Evolutionary conservation across 2,329 filamentous ascomycete genomes (phyloP).

Genomic region (Fonsecaea pedrosoi): DNA sequence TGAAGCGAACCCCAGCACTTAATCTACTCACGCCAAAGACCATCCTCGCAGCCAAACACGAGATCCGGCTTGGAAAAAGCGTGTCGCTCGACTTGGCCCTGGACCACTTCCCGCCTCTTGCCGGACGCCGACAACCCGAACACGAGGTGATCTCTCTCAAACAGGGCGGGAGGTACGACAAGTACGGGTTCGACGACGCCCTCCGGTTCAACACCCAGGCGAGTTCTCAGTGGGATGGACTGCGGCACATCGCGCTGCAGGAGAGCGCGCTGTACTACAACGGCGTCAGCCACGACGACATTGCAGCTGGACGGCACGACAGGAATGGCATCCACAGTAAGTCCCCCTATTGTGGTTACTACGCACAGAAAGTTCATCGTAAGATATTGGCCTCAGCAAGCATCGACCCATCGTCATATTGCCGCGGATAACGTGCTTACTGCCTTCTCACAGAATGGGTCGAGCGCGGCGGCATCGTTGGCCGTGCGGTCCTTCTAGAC

Average conservation of each 20-base stretch:
- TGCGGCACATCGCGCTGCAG: not conserved
- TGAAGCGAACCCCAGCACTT: conserved; percentile 43
- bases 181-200: conserved; percentile 17
- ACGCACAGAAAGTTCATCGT: too few species aligned
- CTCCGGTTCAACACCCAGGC: conserved; percentile 26
- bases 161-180: not conserved
- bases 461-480: conserved; percentile 51
- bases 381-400: too few species aligned
- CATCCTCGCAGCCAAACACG: conserved; percentile 49
- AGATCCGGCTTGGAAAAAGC: conserved; percentile 48
- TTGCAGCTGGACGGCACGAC: not conserved
- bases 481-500: conserved; percentile 55
- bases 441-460: conserved; percentile 44
- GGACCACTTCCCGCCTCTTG: conserved; percentile 46
- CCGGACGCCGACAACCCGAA: conserved; percentile 37
- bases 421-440: too few species aligned
- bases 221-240: conserved; percentile 19
- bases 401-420: too few species aligned
- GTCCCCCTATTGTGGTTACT: not conserved
- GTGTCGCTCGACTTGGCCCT: conserved; percentile 43
- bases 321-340: conserved; percentile 13
- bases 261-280: conserved; percentile 3
- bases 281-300: conserved; percentile 1
- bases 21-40: conserved; percentile 59
- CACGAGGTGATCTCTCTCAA: conserved; percentile 36